Evolutionary conservation across 2,329 filamentous ascomycete genomes (phyloP).

Genomic region (Aspergillus puulaauensis): DNA sequence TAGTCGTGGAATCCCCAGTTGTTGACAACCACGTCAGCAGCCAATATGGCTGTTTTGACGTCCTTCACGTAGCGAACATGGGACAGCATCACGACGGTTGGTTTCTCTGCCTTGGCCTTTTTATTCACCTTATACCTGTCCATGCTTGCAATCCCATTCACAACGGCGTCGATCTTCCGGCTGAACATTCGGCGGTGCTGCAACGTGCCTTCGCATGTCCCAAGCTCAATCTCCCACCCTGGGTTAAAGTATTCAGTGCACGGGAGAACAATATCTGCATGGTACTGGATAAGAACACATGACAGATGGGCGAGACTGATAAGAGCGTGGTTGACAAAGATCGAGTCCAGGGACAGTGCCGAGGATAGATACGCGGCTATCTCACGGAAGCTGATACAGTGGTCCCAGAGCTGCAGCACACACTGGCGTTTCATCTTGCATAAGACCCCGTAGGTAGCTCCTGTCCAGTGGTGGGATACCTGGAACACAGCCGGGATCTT

Average conservation of each 20-base stretch:
- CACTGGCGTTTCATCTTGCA: conserved; percentile 61
- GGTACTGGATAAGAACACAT: conserved; percentile 32
- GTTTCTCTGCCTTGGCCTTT: conserved; percentile 56
- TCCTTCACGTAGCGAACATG: conserved; percentile 56
- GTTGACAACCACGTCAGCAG: conserved; percentile 64
- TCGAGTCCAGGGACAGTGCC: conserved; percentile 25
- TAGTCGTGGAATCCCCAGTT: conserved; percentile 64
- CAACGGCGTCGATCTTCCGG: conserved; percentile 62
- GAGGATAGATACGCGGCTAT: conserved; percentile 50
- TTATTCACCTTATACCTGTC: conserved; percentile 60
- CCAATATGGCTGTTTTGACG: conserved; percentile 62
- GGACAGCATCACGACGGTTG: conserved; percentile 65
- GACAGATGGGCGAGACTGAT: conserved; percentile 29
- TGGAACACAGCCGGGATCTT: conserved; percentile 31
- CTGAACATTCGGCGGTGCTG: conserved; percentile 57
- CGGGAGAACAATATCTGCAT: conserved; percentile 58
- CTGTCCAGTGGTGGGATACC: conserved; percentile 61
- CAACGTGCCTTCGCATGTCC: conserved; percentile 55
- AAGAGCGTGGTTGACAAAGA: conserved; percentile 47
- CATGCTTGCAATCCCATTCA: conserved; percentile 65
- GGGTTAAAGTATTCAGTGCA: conserved; percentile 63
- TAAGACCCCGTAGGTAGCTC: conserved; percentile 59
- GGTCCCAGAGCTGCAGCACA: conserved; percentile 63
- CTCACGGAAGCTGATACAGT: conserved; percentile 61
- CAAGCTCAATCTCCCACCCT: conserved; percentile 62